Conservation (phyloP, 179 eudicot genomes). For the Sideroxylon spinosum region DNA sequence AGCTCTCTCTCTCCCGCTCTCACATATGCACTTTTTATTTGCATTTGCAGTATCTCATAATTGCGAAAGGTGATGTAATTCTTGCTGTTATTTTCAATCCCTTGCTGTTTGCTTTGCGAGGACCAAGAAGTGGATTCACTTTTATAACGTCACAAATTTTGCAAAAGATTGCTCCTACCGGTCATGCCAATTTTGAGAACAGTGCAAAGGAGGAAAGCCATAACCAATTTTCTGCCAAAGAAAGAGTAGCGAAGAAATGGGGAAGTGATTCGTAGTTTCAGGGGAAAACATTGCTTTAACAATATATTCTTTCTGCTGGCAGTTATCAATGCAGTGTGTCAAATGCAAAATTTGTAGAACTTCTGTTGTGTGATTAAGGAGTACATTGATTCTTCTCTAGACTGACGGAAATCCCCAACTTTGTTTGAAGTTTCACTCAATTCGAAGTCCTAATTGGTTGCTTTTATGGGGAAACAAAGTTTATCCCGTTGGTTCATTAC, state of each 20-base stretch:
- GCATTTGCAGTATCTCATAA: conserved; percentile 50
- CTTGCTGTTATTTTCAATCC: conserved; percentile 66
- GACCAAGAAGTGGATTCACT: conserved; percentile 47
- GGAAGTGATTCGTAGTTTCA: conserved; percentile 41
- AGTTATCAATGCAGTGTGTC: background rate
- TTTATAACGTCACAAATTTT: conserved; percentile 38
- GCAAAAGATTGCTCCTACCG: conserved; percentile 32
- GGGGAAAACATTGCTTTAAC: background rate
- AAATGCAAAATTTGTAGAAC: conserved; percentile 18
- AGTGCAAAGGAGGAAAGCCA: conserved; percentile 35
- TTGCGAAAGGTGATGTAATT: conserved; percentile 75
- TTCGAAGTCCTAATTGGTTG: background rate
- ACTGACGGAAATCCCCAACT: background rate
- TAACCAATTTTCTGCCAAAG: conserved; percentile 54
- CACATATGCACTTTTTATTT: background rate
- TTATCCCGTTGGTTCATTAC: too few species aligned
- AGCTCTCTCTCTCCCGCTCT: background rate
- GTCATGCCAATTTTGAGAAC: conserved; percentile 26
- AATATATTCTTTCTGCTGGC: background rate
- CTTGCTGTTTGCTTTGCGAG: conserved; percentile 55
- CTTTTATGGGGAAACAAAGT: too few species aligned
- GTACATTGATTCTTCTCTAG: background rate
- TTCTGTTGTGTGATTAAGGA: background rate
- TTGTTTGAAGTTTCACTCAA: background rate
- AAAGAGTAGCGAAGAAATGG: conserved; percentile 65